A percentile compares a stretch with the other conserved stretches of the same genome.
Conservation (phyloP, 2,329 filamentous ascomycete species). For the Aspergillus fumigatiaffinis region DNA sequence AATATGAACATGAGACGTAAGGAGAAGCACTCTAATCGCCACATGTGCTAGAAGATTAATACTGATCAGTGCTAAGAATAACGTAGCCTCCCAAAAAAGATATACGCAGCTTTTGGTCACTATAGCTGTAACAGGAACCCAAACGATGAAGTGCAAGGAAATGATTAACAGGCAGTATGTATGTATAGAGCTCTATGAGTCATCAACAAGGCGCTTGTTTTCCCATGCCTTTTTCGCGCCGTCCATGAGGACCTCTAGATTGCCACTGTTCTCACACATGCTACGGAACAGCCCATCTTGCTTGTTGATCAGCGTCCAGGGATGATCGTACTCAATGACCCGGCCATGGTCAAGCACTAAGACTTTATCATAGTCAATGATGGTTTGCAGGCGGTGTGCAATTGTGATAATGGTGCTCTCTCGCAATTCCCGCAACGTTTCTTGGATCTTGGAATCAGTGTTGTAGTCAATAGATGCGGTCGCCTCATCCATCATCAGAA, state of each 20-base stretch:
- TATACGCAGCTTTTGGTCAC: background rate
- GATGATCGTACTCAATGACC: constrained; percentile 87
- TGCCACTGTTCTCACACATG: constrained; percentile 68
- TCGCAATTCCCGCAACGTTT: constrained; percentile 86
- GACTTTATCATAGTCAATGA: constrained; percentile 97
- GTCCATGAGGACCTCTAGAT: constrained; percentile 54
- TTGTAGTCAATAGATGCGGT: constrained; percentile 96
- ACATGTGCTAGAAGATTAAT: background rate
- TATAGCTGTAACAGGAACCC: background rate
- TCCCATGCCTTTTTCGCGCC: constrained; percentile 52
- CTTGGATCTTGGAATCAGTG: constrained; percentile 93
- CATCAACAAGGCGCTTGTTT: constrained; percentile 45
- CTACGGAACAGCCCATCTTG: constrained; percentile 62
- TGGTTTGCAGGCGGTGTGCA: constrained; percentile 90
- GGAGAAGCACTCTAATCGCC: background rate
- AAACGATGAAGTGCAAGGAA: background rate
- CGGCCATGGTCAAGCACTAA: constrained; percentile 85
- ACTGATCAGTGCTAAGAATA: constrained; percentile 1
- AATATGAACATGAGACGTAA: background rate
- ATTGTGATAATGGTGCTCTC: constrained; percentile 92
- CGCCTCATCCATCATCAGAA: constrained; percentile 98
- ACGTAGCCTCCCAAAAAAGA: background rate
- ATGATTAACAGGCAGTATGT: constrained; percentile 3
- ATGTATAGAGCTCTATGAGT: constrained; percentile 26
- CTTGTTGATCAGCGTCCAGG: constrained; percentile 72